These are phyloP conservation scores for Candida morakotiae DNA, from an alignment of 805 yeast genomes.

Conservation along the genomic window DNA sequence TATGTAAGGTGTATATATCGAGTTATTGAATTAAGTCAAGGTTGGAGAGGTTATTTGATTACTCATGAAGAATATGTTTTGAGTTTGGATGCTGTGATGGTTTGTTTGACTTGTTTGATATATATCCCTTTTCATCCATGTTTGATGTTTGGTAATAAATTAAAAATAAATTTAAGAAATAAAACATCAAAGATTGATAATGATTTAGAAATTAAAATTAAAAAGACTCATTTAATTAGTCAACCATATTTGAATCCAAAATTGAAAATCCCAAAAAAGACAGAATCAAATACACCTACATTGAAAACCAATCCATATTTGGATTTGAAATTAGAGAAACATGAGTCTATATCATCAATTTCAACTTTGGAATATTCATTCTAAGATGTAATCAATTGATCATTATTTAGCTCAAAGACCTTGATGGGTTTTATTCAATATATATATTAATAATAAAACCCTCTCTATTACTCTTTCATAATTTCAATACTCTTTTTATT, in stretches of 20 bases:
- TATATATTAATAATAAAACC: too few species aligned
- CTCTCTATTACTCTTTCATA: too few species aligned
- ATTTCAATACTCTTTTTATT: too few species aligned
- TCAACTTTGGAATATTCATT: too few species aligned
- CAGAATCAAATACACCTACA: too few species aligned
- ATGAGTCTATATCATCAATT: too few species aligned
- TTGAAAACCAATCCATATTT: too few species aligned
- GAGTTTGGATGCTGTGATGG: constrained; percentile 28
- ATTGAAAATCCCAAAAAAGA: background rate
- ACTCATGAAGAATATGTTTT: constrained; percentile 40
- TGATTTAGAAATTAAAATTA: background rate
- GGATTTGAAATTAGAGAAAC: too few species aligned
- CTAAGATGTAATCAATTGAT: too few species aligned
- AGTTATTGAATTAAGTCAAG: constrained; percentile 65
- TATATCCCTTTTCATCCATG: constrained; percentile 58
- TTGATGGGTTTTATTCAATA: too few species aligned
- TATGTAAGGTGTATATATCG: constrained; percentile 71
- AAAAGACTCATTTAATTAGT: background rate
- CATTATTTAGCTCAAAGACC: too few species aligned
- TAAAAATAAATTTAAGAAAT: background rate
- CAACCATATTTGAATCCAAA: constrained; percentile 4
- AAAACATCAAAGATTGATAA: background rate
- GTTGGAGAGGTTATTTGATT: constrained; percentile 67
- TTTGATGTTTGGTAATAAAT: constrained; percentile 52
- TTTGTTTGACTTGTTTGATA: constrained; percentile 18